These are phyloP conservation scores for Thelonectria rubi DNA, from an alignment of 2,329 filamentous ascomycete genomes.

Conservation along the genomic window DNA sequence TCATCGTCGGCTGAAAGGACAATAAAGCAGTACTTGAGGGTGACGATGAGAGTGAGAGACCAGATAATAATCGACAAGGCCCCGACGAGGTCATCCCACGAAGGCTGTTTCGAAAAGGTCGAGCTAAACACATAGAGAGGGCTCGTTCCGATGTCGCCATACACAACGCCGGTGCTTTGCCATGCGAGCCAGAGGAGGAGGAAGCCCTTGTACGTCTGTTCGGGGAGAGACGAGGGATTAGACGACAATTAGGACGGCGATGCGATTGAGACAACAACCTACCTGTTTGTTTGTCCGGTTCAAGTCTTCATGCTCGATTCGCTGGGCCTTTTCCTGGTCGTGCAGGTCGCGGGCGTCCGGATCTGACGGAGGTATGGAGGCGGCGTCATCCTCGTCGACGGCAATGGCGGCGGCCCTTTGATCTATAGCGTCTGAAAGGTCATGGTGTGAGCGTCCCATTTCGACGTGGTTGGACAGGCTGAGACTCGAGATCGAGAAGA, in stretches of 20 bases:
- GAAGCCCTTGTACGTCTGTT: slow-evolving; percentile 41
- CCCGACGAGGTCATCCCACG: slow-evolving; percentile 67
- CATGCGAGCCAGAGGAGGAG: slow-evolving; percentile 62
- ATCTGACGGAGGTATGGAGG: slow-evolving; percentile 36
- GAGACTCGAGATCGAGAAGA: slow-evolving; percentile 6
- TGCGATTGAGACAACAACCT: slow-evolving; percentile 16
- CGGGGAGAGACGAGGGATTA: slow-evolving; percentile 6
- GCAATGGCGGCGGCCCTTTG: slow-evolving; percentile 29
- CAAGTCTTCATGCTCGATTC: slow-evolving; percentile 43
- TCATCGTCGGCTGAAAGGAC: slow-evolving; percentile 74
- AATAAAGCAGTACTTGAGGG: slow-evolving; percentile 73
- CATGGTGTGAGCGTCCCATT: slow-evolving; percentile 39
- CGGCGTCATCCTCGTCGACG: slow-evolving; percentile 36
- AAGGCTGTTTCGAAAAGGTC: slow-evolving; percentile 67
- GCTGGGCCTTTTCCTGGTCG: slow-evolving; percentile 43
- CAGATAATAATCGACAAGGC: slow-evolving; percentile 75
- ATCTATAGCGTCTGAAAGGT: slow-evolving; percentile 41
- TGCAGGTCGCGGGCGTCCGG: slow-evolving; percentile 42
- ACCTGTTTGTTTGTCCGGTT: slow-evolving; percentile 43
- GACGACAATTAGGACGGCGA: slow-evolving; percentile 13
- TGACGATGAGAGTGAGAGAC: slow-evolving; percentile 75
- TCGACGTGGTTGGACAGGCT: slow-evolving; percentile 36
- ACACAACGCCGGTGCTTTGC: slow-evolving; percentile 73
- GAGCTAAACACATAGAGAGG: slow-evolving; percentile 77
- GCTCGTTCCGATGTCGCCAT: slow-evolving; percentile 73